phyloP scores from a whole-genome alignment of 1,284 basidiomycete genomes.

The Phellopilus nigrolimitatus region DNA sequence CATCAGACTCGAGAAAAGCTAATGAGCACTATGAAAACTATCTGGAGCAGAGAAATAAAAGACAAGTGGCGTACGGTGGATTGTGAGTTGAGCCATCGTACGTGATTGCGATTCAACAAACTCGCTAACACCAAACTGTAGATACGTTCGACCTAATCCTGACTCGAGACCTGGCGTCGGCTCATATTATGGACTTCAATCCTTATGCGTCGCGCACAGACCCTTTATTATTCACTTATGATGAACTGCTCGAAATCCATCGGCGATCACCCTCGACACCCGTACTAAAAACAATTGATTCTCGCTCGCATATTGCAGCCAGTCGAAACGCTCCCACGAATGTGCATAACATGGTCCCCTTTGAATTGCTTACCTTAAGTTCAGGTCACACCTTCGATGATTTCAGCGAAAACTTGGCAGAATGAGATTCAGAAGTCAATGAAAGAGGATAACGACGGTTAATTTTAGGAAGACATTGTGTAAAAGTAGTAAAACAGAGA shows the following conservation, averaged over 20 bases:
- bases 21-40: constrained; percentile 44
- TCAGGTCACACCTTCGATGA: constrained; percentile 68
- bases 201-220: constrained; percentile 86
- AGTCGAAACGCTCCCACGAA: constrained; percentile 65
- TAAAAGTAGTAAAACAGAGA: not conserved
- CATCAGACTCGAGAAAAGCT: constrained; percentile 51
- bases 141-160: constrained; percentile 87
- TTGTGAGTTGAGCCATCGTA: constrained; percentile 67
- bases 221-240: constrained; percentile 79
- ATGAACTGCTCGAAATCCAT: constrained; percentile 58
- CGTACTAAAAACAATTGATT: constrained; percentile 68
- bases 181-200: constrained; percentile 87
- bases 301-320: constrained; percentile 61
- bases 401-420: constrained; percentile 67
- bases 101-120: not conserved
- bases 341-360: constrained; percentile 89
- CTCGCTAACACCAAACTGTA: constrained; percentile 29
- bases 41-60: constrained; percentile 69
- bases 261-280: constrained; percentile 31
- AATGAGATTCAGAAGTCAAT: constrained; percentile 46
- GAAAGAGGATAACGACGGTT: not conserved
- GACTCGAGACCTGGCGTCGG: constrained; percentile 70
- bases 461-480: not conserved
- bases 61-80: constrained; percentile 58
- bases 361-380: constrained; percentile 80